Base-by-base conservation (phyloP, 2,329 filamentous ascomycete genomes). In the Aureobasidium musti region DNA sequence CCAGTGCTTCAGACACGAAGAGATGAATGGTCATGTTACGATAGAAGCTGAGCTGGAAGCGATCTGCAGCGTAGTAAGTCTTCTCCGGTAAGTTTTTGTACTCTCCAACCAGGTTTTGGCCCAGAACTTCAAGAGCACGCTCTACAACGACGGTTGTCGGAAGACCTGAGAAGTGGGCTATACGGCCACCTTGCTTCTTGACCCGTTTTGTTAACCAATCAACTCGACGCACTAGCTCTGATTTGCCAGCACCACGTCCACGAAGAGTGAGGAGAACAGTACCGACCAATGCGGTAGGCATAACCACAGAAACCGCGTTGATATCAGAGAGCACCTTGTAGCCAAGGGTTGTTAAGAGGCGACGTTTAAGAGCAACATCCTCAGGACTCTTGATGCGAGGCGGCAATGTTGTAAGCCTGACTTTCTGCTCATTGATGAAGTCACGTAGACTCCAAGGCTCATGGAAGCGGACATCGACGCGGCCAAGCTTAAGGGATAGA, bases 1-100 rank as follows among this genome's bases (percentile, higher is more conserved):
- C 91, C 5, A 99, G 82, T 0, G 94, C 91, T 76, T 98, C 93
- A 2, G 92, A 90, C 67, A 99, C 95, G 77, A 99, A 99, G 5
- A 99, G 85, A 75, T 99, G 95, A 69, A 99, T 99, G 0, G 94
- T 97, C 95, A 98, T 98, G 78, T 99, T 99, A 63, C 95, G 89
- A 79, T 99, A 99, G 78, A 99, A 99, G 0, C 92, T 97, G 11
- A 99, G 85, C 75, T 99, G 95, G 81, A 99, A 99, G 63, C 81
- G 86, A 77, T 99, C 95, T 45, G 97, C 92, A 5, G 95, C 95
- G 73, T 91, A 97, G 78, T 91, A 98, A 0, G 95, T 98, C 21
- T 91, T 91, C 76, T 99, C 95, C 0, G 91, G 90, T 5, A 99
- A 80, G 0, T 89, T 91, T 43, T 89, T 85, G 0, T 96, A 84